phyloP scores from a whole-genome alignment of 2,329 filamentous ascomycete species.

The Aspergillus pseudonomiae region DNA sequence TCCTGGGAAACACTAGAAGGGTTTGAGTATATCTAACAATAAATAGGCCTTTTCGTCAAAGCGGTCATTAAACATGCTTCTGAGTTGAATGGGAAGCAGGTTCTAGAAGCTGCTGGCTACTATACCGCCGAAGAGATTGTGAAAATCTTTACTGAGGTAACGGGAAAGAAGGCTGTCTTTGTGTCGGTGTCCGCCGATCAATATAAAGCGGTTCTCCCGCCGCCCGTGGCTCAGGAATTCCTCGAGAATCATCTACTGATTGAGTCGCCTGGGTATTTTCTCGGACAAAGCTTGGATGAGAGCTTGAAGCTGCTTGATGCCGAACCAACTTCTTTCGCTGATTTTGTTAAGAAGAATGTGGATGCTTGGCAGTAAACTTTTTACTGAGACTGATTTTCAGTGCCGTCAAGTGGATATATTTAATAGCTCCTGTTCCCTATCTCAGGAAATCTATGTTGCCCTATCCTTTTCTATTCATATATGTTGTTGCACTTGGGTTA shows the following conservation, averaged over 20 bases:
- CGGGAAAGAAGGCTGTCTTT: constrained; percentile 40
- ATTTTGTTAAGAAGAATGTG: constrained; percentile 1
- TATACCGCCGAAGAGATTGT: constrained; percentile 46
- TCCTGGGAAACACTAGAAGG: not conserved
- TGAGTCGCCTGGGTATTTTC: constrained; percentile 57
- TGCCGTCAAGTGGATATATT: not conserved
- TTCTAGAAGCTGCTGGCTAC: constrained; percentile 49
- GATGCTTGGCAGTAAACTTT: not conserved
- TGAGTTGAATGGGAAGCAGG: constrained; percentile 46
- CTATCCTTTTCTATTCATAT: not conserved
- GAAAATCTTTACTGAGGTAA: constrained; percentile 42
- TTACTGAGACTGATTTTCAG: not conserved
- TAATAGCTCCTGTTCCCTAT: no score
- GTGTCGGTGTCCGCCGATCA: constrained; percentile 25
- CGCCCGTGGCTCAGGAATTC: constrained; percentile 47
- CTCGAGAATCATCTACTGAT: constrained; percentile 58
- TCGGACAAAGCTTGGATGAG: constrained; percentile 38
- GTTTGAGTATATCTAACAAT: not conserved
- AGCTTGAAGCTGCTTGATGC: not conserved
- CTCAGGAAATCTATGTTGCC: not conserved
- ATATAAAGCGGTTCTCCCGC: constrained; percentile 31
- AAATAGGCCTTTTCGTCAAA: constrained; percentile 29
- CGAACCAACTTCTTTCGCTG: not conserved
- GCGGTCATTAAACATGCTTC: constrained; percentile 44
- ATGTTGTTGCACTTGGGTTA: not conserved